Percentiles rank a stretch among this genome's conserved stretches.
Evolutionary conservation across 345 rosid genomes (phyloP).

Genomic region (Litchi chinensis): DNA sequence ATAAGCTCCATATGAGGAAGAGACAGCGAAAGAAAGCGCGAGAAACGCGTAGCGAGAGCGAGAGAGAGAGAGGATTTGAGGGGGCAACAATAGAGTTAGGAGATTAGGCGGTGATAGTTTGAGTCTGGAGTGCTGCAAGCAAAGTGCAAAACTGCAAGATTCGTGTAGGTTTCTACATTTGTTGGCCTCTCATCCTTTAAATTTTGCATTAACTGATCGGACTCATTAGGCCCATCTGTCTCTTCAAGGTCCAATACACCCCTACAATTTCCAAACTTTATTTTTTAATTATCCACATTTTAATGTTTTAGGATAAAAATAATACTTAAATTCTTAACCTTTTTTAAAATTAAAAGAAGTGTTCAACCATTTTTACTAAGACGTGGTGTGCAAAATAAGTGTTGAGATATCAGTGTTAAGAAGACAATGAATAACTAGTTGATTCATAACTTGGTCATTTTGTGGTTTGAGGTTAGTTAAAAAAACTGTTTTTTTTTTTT

Average conservation of each 20-base stretch:
- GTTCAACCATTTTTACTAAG: too few species aligned
- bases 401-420: too few species aligned
- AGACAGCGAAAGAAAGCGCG: slow-evolving; percentile 21
- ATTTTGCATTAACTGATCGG: background rate
- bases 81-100: slow-evolving; percentile 13
- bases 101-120: background rate
- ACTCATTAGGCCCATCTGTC: background rate
- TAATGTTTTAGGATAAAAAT: too few species aligned
- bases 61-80: slow-evolving; percentile 19
- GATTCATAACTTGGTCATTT: too few species aligned
- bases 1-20: background rate
- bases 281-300: too few species aligned
- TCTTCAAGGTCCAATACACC: background rate
- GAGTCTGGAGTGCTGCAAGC: background rate
- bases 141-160: background rate
- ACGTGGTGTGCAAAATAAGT: too few species aligned
- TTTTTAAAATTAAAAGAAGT: too few species aligned
- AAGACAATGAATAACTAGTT: too few species aligned
- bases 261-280: too few species aligned
- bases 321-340: too few species aligned
- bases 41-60: slow-evolving; percentile 17
- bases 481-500: too few species aligned
- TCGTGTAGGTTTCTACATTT: slow-evolving; percentile 1
- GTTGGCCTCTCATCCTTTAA: background rate
- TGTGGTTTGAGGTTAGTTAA: too few species aligned